Evolutionary conservation across 1,139 yeast genomes (phyloP).

Genomic region (Geotrichum australiense): DNA sequence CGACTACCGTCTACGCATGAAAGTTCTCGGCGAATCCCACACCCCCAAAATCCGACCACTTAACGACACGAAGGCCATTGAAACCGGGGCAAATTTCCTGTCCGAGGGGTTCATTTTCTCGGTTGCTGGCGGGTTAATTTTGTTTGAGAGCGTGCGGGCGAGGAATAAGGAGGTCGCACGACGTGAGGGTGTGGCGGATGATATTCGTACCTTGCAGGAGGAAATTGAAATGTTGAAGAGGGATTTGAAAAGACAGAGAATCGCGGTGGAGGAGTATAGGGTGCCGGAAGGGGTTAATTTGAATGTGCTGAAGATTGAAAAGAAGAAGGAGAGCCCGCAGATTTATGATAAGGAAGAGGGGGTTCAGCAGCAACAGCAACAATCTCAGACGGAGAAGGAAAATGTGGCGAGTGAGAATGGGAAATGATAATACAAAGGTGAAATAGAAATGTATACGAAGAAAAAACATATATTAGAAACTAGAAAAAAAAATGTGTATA

Average conservation of each 20-base stretch:
- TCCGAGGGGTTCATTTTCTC: slow-evolving; percentile 70
- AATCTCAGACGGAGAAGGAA: too few species aligned
- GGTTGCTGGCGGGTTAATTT: slow-evolving; percentile 74
- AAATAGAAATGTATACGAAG: too few species aligned
- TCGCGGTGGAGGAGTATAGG: slow-evolving; percentile 43
- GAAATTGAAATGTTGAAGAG: slow-evolving; percentile 58
- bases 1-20: slow-evolving; percentile 57
- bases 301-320: slow-evolving; percentile 34
- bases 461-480: too few species aligned
- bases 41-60: slow-evolving; percentile 63
- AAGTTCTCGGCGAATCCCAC: slow-evolving; percentile 53
- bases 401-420: too few species aligned
- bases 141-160: slow-evolving; percentile 66
- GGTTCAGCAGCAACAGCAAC: too few species aligned
- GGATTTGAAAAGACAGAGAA: slow-evolving; percentile 39
- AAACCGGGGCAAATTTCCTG: slow-evolving; percentile 71
- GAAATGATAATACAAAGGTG: too few species aligned
- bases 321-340: slow-evolving; percentile 6
- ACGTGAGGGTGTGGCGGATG: slow-evolving; percentile 60
- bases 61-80: slow-evolving; percentile 79
- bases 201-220: slow-evolving; percentile 58
- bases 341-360: slow-evolving; percentile 11
- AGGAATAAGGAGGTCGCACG: slow-evolving; percentile 57
- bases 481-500: too few species aligned
- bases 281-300: slow-evolving; percentile 46